These are phyloP conservation scores for Kazachstania martiniae DNA, from an alignment of 805 yeast species.

Conservation along the genomic window DNA sequence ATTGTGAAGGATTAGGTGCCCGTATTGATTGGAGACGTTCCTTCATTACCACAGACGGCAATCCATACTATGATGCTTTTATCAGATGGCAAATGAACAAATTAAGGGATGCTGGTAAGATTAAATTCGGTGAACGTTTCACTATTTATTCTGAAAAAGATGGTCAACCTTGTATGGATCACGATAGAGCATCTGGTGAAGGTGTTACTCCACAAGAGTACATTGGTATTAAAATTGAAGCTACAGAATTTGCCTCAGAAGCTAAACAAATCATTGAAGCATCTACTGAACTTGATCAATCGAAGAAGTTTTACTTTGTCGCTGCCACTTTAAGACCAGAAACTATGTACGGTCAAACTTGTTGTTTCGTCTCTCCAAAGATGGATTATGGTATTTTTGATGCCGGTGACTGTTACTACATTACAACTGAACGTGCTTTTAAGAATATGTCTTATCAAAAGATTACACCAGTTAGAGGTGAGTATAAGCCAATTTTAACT, in stretches of 20 bases:
- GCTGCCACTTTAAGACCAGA: constrained; percentile 98
- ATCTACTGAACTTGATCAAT: constrained; percentile 27
- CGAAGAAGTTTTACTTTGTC: constrained; percentile 67
- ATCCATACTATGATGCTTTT: constrained; percentile 90
- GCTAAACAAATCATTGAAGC: constrained; percentile 30
- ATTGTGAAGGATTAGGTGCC: constrained; percentile 76
- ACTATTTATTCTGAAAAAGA: constrained; percentile 96
- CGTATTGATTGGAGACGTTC: constrained; percentile 98
- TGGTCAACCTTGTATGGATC: constrained; percentile 99
- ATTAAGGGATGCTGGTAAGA: constrained; percentile 75
- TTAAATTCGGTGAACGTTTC: constrained; percentile 96
- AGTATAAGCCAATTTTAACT: constrained; percentile 45
- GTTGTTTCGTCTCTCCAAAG: constrained; percentile 95
- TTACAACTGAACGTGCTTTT: constrained; percentile 91
- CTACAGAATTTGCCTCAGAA: constrained; percentile 43
- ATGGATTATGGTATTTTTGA: constrained; percentile 85
- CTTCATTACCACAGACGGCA: constrained; percentile 86
- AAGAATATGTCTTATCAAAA: constrained; percentile 96
- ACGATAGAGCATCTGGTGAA: constrained; percentile 94
- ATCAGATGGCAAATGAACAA: constrained; percentile 93
- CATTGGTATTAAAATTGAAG: constrained; percentile 80
- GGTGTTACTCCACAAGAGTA: constrained; percentile 96
- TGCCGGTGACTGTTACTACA: constrained; percentile 64
- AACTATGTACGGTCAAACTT: constrained; percentile 97
- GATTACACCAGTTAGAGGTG: constrained; percentile 80